A percentile compares a stretch with the other conserved stretches of the same genome.
These are phyloP conservation scores for Jatropha podagrica DNA, from an alignment of 441 rosid species.

Conservation along the genomic window DNA sequence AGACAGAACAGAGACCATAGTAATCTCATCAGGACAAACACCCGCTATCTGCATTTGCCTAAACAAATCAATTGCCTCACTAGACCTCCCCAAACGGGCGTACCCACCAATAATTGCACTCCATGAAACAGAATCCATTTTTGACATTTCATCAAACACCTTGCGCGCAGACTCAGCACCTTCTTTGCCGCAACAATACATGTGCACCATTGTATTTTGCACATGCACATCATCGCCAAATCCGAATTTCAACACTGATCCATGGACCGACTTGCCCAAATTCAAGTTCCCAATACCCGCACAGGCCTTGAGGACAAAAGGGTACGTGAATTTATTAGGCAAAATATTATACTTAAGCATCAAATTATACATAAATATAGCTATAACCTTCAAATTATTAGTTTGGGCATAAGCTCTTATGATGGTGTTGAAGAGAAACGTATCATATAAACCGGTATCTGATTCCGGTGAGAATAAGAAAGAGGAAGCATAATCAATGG, in stretches of 20 bases:
- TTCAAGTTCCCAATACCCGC: slow-evolving; percentile 43
- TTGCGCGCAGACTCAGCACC: slow-evolving; percentile 42
- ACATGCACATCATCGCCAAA: slow-evolving; percentile 44
- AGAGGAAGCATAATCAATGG: slow-evolving; percentile 36
- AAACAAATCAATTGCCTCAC: slow-evolving; percentile 45
- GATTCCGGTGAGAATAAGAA: slow-evolving; percentile 44
- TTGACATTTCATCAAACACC: slow-evolving; percentile 51
- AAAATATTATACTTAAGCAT: slow-evolving; percentile 35
- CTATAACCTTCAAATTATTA: slow-evolving; percentile 29
- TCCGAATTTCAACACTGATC: slow-evolving; percentile 44
- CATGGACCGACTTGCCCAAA: slow-evolving; percentile 45
- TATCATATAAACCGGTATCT: slow-evolving; percentile 37
- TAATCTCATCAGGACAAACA: slow-evolving; percentile 51
- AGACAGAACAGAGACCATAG: slow-evolving; percentile 50
- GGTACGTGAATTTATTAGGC: slow-evolving; percentile 54
- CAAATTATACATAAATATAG: slow-evolving; percentile 30
- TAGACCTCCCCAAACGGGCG: slow-evolving; percentile 38
- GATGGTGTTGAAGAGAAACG: slow-evolving; percentile 49
- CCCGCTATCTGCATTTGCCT: slow-evolving; percentile 46
- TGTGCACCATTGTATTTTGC: slow-evolving; percentile 46
- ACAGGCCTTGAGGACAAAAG: slow-evolving; percentile 55
- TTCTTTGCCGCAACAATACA: slow-evolving; percentile 34
- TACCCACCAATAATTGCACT: slow-evolving; percentile 61
- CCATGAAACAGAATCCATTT: slow-evolving; percentile 49
- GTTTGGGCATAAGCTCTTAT: slow-evolving; percentile 46